Evolutionary conservation across 352 stramenopile genomes (phyloP).

Genomic region (Pythium oligandrum): DNA sequence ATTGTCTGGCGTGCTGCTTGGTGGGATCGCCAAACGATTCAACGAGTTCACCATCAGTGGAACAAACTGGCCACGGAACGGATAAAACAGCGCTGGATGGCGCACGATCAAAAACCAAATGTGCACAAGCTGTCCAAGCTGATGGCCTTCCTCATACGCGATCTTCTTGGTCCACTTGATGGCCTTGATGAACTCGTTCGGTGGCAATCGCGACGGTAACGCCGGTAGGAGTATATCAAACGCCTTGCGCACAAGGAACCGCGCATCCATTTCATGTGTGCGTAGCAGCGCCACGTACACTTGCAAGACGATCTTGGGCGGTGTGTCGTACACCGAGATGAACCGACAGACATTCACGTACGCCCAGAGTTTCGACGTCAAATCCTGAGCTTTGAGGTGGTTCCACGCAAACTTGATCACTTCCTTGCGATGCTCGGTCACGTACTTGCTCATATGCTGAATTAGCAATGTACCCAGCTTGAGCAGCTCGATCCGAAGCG

Average conservation of each 20-base stretch:
- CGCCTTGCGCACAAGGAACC: slow-evolving; percentile 91
- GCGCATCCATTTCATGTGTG: slow-evolving; percentile 93
- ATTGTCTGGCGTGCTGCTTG: slow-evolving; percentile 92
- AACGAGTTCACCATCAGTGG: slow-evolving; percentile 96
- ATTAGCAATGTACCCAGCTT: slow-evolving; percentile 96
- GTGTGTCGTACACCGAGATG: slow-evolving; percentile 95
- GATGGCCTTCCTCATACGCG: slow-evolving; percentile 96
- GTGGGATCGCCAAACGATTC: slow-evolving; percentile 92
- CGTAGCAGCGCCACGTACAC: slow-evolving; percentile 94
- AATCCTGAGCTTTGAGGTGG: slow-evolving; percentile 93
- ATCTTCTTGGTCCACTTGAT: slow-evolving; percentile 98
- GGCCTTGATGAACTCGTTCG: slow-evolving; percentile 93
- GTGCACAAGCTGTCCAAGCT: slow-evolving; percentile 94
- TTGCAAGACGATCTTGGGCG: slow-evolving; percentile 96
- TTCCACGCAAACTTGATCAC: slow-evolving; percentile 99
- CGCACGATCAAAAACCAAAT: slow-evolving; percentile 97
- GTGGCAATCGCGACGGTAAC: slow-evolving; percentile 84
- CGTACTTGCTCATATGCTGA: slow-evolving; percentile 91
- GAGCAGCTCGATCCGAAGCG: slow-evolving; percentile 88
- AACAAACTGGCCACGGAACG: slow-evolving; percentile 91
- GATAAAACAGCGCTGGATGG: slow-evolving; percentile 92
- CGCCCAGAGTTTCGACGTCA: slow-evolving; percentile 95
- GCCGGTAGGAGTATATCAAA: slow-evolving; percentile 95
- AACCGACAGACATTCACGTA: slow-evolving; percentile 98
- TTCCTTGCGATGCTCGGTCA: slow-evolving; percentile 93